phyloP scores from a whole-genome alignment of 2,329 filamentous ascomycete genomes.

The Alternaria longipes region DNA sequence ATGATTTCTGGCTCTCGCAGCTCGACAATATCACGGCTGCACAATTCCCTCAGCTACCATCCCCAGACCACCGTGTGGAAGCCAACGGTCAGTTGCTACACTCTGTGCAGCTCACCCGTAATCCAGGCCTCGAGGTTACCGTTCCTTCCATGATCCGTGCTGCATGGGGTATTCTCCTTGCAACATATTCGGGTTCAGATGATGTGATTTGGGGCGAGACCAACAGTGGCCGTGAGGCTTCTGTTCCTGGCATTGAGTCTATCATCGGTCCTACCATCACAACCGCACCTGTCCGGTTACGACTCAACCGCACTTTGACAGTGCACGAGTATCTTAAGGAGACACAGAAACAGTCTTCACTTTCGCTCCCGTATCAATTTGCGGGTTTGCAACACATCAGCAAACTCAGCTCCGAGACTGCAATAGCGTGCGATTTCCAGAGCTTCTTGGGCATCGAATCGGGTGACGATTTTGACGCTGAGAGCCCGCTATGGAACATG shows the following conservation, averaged over 20 bases:
- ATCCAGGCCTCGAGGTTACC: constrained; percentile 39
- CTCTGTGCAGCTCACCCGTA: constrained; percentile 28
- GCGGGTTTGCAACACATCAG: constrained; percentile 60
- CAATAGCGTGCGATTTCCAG: constrained; percentile 58
- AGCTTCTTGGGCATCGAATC: constrained; percentile 57
- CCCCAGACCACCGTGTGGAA: constrained; percentile 42
- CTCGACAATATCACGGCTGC: constrained; percentile 40
- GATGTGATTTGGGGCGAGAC: constrained; percentile 60
- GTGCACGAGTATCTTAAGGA: constrained; percentile 40
- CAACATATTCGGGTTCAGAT: constrained; percentile 57
- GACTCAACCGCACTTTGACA: constrained; percentile 45
- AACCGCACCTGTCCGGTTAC: constrained; percentile 55
- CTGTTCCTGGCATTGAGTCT: constrained; percentile 47
- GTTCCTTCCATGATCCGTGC: constrained; percentile 53
- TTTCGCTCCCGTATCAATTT: constrained; percentile 44
- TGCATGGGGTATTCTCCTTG: constrained; percentile 58
- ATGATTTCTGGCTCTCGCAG: constrained; percentile 41
- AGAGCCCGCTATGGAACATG: constrained; percentile 43
- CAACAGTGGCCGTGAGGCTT: constrained; percentile 47
- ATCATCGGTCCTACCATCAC: constrained; percentile 55
- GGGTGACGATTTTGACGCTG: constrained; percentile 41
- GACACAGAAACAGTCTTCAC: constrained; percentile 39
- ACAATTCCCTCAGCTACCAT: constrained; percentile 46
- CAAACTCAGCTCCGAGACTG: constrained; percentile 50
- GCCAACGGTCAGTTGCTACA: constrained; percentile 39